Evolutionary conservation across 2,329 filamentous ascomycete species (phyloP).

Genomic region (Hypoxylon sp.): DNA sequence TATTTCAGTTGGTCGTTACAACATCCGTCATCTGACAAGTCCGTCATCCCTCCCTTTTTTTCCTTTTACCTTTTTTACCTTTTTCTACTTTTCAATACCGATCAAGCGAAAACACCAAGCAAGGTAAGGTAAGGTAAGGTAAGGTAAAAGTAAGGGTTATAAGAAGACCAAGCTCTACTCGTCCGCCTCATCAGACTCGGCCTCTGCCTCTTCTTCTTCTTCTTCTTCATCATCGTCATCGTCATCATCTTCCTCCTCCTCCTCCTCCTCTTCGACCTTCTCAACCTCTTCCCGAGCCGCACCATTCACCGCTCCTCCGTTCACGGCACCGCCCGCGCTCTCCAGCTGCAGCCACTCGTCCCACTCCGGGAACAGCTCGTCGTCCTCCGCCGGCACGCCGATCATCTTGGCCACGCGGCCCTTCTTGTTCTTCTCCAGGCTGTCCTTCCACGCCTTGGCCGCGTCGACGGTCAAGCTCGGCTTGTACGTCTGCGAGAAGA

Average conservation of each 20-base stretch:
- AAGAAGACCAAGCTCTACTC: constrained; percentile 26
- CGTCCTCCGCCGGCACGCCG: constrained; percentile 83
- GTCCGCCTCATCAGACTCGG: constrained; percentile 35
- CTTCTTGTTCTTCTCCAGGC: constrained; percentile 86
- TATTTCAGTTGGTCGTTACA: constrained; percentile 13
- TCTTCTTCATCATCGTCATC: constrained; percentile 36
- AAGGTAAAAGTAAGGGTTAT: too few species aligned
- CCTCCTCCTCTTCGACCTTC: constrained; percentile 39
- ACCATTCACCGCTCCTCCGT: constrained; percentile 46
- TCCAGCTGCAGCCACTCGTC: constrained; percentile 88
- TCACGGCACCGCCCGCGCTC: constrained; percentile 69
- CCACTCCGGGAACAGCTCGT: constrained; percentile 96
- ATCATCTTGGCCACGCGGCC: constrained; percentile 85
- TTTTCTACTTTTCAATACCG: too few species aligned
- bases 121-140: too few species aligned
- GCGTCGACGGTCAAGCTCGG: constrained; percentile 77
- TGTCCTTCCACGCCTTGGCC: constrained; percentile 83
- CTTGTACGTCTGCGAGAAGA: constrained; percentile 96
- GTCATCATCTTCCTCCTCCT: constrained; percentile 41
- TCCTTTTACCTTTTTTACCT: too few species aligned
- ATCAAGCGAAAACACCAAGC: too few species aligned
- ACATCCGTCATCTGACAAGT: constrained; percentile 11
- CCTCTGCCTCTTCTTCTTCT: constrained; percentile 37
- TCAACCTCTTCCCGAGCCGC: constrained; percentile 44
- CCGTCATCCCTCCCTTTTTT: neutral